phyloP scores from a whole-genome alignment of 2,329 filamentous ascomycete genomes.

The Proliferodiscus dingleyae region DNA sequence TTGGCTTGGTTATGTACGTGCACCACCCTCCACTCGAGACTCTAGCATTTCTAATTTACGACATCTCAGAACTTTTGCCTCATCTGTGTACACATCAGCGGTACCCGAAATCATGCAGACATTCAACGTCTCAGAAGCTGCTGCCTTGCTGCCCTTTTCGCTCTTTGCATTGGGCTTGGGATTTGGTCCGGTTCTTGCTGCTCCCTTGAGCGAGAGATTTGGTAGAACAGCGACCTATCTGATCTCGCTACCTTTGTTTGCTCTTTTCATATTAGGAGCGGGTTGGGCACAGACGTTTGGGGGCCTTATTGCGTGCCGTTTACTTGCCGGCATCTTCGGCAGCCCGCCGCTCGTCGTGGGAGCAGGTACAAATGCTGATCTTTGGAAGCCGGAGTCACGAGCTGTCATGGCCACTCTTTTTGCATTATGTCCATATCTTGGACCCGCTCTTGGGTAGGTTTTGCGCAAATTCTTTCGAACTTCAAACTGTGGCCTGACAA shows the following conservation, averaged over 20 bases:
- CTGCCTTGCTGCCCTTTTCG: conserved; percentile 53
- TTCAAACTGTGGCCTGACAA: neutral
- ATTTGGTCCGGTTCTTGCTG: conserved; percentile 54
- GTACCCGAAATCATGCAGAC: conserved; percentile 41
- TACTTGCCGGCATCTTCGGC: conserved; percentile 47
- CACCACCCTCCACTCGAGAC: neutral
- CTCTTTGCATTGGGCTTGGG: conserved; percentile 55
- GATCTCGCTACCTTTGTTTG: conserved; percentile 41
- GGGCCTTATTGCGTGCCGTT: conserved; percentile 48
- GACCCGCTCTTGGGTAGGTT: conserved; percentile 12
- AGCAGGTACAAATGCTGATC: conserved; percentile 16
- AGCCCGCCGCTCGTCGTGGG: conserved; percentile 9
- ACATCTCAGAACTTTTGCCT: conserved; percentile 43
- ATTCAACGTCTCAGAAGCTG: conserved; percentile 51
- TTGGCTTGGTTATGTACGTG: neutral
- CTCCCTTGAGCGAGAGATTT: conserved; percentile 53
- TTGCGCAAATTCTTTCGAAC: neutral
- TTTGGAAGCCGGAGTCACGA: conserved; percentile 7
- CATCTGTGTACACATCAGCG: conserved; percentile 50
- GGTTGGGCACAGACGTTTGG: conserved; percentile 47
- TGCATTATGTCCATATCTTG: conserved; percentile 7
- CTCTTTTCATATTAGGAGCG: conserved; percentile 52
- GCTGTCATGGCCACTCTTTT: conserved; percentile 9
- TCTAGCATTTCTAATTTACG: neutral
- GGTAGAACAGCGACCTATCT: conserved; percentile 52